Evolutionary conservation across 331 rosid species (phyloP).

Genomic region (Erythrophleum ivorense): DNA sequence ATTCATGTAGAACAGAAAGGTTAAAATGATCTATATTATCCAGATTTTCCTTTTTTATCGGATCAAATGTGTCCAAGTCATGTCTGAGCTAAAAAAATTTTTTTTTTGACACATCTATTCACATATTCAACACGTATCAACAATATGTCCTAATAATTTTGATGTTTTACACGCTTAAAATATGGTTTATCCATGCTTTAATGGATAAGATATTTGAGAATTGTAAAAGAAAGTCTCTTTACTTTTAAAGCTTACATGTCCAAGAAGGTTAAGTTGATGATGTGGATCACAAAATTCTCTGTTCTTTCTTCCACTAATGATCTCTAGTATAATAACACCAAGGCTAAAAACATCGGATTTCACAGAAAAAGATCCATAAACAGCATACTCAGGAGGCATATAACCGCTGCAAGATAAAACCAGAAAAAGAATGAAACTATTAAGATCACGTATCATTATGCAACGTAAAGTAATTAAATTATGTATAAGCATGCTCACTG

Average conservation of each 20-base stretch:
- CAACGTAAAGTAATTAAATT: background rate
- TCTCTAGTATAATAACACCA: conserved; percentile 46
- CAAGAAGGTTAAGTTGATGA: conserved; percentile 46
- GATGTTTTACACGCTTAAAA: no score
- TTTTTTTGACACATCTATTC: no score
- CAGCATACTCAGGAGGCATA: conserved; percentile 43
- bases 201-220: no score
- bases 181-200: no score
- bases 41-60: no score
- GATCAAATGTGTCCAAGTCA: no score
- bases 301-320: conserved; percentile 36
- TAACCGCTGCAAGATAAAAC: conserved; percentile 40
- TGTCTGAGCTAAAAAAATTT: no score
- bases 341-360: conserved; percentile 50
- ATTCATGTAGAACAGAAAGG: no score
- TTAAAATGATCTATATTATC: no score
- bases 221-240: no score
- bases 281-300: conserved; percentile 21
- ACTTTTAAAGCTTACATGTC: conserved; percentile 41
- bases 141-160: no score
- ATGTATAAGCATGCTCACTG: conserved; percentile 46
- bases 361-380: conserved; percentile 38
- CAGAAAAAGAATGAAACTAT: background rate
- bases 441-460: background rate
- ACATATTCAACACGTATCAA: no score